phyloP scores from a whole-genome alignment of 257 asterid species.

The Coffea canephora region DNA sequence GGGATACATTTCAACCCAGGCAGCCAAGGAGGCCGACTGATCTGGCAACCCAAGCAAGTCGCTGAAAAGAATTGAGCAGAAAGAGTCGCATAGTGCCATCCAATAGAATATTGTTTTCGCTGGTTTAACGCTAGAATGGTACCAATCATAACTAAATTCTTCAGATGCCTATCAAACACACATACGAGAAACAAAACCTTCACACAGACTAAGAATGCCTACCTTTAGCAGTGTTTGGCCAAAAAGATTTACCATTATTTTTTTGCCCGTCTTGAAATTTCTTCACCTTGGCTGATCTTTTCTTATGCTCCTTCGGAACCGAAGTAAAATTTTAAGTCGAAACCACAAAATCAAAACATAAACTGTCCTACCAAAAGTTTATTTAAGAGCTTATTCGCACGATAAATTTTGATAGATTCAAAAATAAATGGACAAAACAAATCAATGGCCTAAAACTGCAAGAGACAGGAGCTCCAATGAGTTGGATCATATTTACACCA shows the following conservation, averaged over 20 bases:
- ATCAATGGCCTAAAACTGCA: slow-evolving; percentile 24
- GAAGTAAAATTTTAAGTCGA: background rate
- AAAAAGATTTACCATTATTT: background rate
- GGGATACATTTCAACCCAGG: too few relatives aligned
- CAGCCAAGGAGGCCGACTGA: background rate
- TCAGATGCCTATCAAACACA: background rate
- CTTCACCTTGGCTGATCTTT: background rate
- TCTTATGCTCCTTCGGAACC: background rate
- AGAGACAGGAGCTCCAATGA: slow-evolving; percentile 21
- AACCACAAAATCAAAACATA: background rate
- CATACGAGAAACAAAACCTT: background rate
- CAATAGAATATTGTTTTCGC: too few relatives aligned
- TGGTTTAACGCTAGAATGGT: too few relatives aligned
- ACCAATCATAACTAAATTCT: too few relatives aligned
- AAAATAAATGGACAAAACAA: slow-evolving; percentile 18
- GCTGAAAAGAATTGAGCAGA: background rate
- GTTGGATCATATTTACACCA: slow-evolving; percentile 42
- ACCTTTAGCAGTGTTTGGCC: background rate
- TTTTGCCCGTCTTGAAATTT: background rate
- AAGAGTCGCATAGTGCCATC: too few relatives aligned
- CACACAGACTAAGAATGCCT: background rate
- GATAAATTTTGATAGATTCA: background rate
- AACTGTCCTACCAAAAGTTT: background rate
- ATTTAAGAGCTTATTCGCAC: slow-evolving; percentile 13
- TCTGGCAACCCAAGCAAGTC: background rate